Conservation (phyloP, 1,284 basidiomycete species). For the Ganoderma multipileum region DNA sequence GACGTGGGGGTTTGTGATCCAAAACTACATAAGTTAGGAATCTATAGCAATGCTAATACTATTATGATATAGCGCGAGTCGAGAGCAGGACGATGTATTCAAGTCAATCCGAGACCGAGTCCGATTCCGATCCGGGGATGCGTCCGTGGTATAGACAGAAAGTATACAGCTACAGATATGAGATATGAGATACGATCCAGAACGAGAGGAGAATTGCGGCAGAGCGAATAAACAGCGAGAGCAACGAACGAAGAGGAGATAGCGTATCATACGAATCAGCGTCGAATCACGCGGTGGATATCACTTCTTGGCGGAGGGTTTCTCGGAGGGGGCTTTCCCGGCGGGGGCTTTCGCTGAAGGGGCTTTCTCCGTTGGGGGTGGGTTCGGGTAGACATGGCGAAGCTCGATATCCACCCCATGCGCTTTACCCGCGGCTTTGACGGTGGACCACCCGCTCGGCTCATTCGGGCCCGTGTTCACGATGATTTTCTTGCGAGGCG, state of each 20-base stretch:
- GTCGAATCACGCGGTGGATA: neutral
- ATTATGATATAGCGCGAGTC: neutral
- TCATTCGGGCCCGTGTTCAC: conserved; percentile 20
- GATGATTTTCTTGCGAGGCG: conserved; percentile 21
- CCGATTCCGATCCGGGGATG: neutral
- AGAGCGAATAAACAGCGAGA: neutral
- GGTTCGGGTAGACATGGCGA: conserved; percentile 6
- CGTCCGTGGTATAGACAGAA: neutral
- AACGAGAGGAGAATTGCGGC: neutral
- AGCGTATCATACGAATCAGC: neutral
- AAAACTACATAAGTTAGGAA: neutral
- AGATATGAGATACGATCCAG: neutral
- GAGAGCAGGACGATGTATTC: neutral
- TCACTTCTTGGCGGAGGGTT: neutral
- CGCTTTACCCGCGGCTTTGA: conserved; percentile 13
- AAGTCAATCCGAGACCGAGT: neutral
- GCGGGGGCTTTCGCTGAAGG: no score
- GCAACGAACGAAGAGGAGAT: neutral
- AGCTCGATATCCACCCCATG: conserved; percentile 21
- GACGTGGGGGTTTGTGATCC: neutral
- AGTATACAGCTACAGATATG: conserved; percentile 2
- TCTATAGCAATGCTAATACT: neutral
- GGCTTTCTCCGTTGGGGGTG: neutral
- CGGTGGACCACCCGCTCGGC: conserved; percentile 15
- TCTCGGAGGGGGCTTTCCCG: no score